A percentile compares a stretch with the other conserved stretches of the same genome.
Conservation (phyloP, 345 rosid genomes). For the Camelina laxa region DNA sequence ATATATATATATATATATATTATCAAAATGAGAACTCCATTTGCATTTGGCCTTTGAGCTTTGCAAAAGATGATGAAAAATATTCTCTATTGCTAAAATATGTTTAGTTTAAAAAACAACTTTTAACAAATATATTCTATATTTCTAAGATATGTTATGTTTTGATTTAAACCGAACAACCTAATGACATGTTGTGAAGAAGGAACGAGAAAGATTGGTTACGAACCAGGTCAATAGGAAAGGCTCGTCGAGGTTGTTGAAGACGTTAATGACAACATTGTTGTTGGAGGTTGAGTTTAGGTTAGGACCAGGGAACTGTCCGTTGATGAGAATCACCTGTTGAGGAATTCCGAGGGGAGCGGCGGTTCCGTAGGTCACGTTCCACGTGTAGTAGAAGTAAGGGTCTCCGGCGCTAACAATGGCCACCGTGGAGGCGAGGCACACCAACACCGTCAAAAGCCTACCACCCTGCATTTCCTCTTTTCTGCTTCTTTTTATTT, state of each 20-base stretch:
- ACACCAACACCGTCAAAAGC: conserved; percentile 46
- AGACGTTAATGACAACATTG: conserved; percentile 73
- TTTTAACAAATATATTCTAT: no score
- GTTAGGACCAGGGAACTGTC: conserved; percentile 80
- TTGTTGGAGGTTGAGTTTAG: conserved; percentile 79
- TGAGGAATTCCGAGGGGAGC: conserved; percentile 81
- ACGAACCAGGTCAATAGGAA: conserved; percentile 80
- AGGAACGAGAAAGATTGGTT: conserved; percentile 52
- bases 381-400: conserved; percentile 71
- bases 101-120: background rate
- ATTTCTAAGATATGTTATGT: background rate
- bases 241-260: conserved; percentile 80
- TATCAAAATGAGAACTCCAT: no score
- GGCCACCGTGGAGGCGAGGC: conserved; percentile 48
- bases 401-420: conserved; percentile 72
- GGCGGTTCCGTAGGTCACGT: conserved; percentile 71
- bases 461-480: conserved; percentile 44
- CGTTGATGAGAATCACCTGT: conserved; percentile 74
- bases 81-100: background rate
- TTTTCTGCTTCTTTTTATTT: conserved; percentile 28
- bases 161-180: background rate
- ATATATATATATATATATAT: no score
- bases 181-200: conserved; percentile 1
- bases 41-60: no score
- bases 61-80: no score